phyloP scores from a whole-genome alignment of 2,329 filamentous ascomycete genomes.

The Cytospora schulzeri region DNA sequence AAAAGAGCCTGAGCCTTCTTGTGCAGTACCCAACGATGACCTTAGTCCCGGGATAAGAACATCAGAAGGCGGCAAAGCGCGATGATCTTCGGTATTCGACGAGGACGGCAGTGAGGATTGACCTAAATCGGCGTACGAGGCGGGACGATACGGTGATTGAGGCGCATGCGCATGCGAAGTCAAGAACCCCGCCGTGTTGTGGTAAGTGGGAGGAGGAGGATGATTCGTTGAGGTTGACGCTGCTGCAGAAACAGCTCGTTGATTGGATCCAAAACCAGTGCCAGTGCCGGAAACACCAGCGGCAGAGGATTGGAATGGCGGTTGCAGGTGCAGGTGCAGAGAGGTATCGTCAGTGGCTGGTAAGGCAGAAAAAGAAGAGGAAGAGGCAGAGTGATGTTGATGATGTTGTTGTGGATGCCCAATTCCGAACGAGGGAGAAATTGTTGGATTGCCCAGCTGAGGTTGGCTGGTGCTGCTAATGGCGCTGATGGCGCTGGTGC shows the following conservation, averaged over 20 bases:
- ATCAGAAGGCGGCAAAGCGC: constrained; percentile 11
- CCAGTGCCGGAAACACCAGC: constrained; percentile 25
- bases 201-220: neutral
- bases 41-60: constrained; percentile 13
- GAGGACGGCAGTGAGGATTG: constrained; percentile 4
- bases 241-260: constrained; percentile 17
- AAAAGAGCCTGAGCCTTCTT: constrained; percentile 4
- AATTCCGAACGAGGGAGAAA: constrained; percentile 18
- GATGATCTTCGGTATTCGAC: constrained; percentile 11
- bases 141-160: neutral
- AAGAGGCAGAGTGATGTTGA: constrained; percentile 16
- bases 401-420: constrained; percentile 14
- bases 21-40: neutral
- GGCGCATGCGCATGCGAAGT: constrained; percentile 1
- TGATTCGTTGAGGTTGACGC: constrained; percentile 15
- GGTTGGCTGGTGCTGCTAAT: neutral
- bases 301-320: constrained; percentile 23
- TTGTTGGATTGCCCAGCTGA: constrained; percentile 1
- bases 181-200: constrained; percentile 8
- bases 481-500: constrained; percentile 2
- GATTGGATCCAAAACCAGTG: constrained; percentile 6
- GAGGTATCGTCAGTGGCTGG: constrained; percentile 25
- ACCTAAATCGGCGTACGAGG: constrained; percentile 1
- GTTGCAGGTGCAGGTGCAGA: constrained; percentile 27
- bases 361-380: constrained; percentile 16